Conservation (phyloP, 1,284 basidiomycete genomes). For the Ceratobasidium sp. region DNA sequence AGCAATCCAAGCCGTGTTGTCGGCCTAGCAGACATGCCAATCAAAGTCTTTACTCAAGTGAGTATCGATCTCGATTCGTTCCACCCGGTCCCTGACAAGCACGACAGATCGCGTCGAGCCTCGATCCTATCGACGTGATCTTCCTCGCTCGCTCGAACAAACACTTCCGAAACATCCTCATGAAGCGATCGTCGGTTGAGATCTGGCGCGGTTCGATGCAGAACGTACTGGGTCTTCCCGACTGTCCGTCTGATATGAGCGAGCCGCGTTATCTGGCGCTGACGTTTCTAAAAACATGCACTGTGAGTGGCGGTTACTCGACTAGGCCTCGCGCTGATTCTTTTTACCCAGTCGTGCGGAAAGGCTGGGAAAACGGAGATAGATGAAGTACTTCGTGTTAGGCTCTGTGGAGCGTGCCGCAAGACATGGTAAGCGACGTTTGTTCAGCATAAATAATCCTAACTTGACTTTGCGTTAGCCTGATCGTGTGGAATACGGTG, state of each 20-base stretch:
- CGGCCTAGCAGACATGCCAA: conserved; percentile 46
- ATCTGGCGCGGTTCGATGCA: conserved; percentile 14
- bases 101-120: conserved; percentile 45
- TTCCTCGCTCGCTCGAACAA: conserved; percentile 36
- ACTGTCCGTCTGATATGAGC: conserved; percentile 1
- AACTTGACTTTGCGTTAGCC: neutral
- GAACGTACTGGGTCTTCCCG: conserved; percentile 12
- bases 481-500: neutral
- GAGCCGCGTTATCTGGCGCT: conserved; percentile 20
- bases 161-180: conserved; percentile 8
- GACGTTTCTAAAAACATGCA: conserved; percentile 14
- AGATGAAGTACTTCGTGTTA: no score
- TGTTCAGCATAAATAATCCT: neutral
- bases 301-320: neutral
- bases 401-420: no score
- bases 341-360: neutral
- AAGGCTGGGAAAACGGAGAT: neutral
- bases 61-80: neutral
- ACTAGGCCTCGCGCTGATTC: neutral
- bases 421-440: neutral
- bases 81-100: neutral
- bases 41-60: conserved; percentile 49
- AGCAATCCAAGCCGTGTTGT: conserved; percentile 39
- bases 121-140: conserved; percentile 47
- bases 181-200: conserved; percentile 20